A percentile compares a stretch with the other conserved stretches of the same genome.
phyloP scores from a whole-genome alignment of 352 stramenopile genomes.

The Pythium phragmiticola region DNA sequence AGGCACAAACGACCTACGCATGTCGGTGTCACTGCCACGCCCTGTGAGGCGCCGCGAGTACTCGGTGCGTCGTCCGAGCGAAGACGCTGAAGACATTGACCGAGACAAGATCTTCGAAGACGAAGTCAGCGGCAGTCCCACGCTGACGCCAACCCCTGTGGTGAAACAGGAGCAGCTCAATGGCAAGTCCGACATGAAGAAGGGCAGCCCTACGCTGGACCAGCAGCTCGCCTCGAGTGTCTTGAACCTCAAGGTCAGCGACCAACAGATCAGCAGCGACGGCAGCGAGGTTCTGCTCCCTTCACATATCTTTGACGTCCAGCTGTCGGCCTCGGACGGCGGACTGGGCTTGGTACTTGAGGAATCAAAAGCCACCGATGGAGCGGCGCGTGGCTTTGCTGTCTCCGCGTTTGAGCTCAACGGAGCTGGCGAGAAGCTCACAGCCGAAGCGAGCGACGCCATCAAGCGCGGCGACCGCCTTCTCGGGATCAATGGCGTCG shows the following conservation, averaged over 20 bases:
- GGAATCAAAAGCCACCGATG: constrained; percentile 20
- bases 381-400: constrained; percentile 33
- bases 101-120: constrained; percentile 69
- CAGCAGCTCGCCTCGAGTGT: constrained; percentile 5
- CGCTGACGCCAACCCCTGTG: background rate
- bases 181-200: background rate
- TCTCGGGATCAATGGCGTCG: constrained; percentile 55
- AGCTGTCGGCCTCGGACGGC: constrained; percentile 62
- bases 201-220: background rate
- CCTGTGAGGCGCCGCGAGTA: constrained; percentile 61
- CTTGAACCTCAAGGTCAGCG: constrained; percentile 11
- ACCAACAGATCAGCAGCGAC: constrained; percentile 19
- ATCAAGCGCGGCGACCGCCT: constrained; percentile 63
- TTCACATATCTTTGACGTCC: constrained; percentile 51
- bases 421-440: constrained; percentile 55
- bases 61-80: constrained; percentile 32
- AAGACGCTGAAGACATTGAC: constrained; percentile 52
- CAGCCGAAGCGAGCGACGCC: constrained; percentile 64
- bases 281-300: constrained; percentile 21
- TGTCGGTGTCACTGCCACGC: constrained; percentile 64
- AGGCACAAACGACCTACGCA: constrained; percentile 24
- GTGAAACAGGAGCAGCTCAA: background rate
- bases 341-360: constrained; percentile 67
- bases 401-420: constrained; percentile 71
- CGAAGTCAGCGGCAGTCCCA: constrained; percentile 18